phyloP scores from a whole-genome alignment of 768 basidiomycete species.

The Mycena metata region DNA sequence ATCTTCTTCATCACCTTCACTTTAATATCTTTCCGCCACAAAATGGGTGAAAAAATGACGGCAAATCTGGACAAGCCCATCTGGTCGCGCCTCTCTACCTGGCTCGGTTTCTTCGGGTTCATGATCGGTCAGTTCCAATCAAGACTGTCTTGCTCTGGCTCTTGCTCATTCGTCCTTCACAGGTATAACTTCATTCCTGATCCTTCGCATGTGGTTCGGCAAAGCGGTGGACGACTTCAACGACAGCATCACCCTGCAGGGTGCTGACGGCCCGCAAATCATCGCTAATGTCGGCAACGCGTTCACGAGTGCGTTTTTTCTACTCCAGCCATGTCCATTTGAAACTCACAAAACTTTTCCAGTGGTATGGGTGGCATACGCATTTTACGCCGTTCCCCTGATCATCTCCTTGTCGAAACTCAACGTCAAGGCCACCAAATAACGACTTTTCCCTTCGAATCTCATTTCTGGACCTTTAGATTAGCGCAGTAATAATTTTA shows the following conservation, averaged over 20 bases:
- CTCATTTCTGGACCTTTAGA: neutral
- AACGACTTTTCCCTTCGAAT: constrained; percentile 24
- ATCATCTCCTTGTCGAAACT: constrained; percentile 77
- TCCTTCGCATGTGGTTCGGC: constrained; percentile 85
- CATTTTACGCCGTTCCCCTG: constrained; percentile 79
- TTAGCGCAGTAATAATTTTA: constrained; percentile 20
- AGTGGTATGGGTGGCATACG: constrained; percentile 88
- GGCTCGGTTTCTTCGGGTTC: constrained; percentile 85
- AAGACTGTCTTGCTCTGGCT: constrained; percentile 14
- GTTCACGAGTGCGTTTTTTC: constrained; percentile 74
- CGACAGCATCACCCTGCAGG: constrained; percentile 65
- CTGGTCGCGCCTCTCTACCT: constrained; percentile 72
- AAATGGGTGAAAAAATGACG: constrained; percentile 67
- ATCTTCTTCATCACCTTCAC: constrained; percentile 78
- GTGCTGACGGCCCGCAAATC: constrained; percentile 67
- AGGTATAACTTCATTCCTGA: constrained; percentile 79
- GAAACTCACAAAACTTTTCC: neutral
- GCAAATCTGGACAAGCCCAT: constrained; percentile 67
- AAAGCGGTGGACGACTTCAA: constrained; percentile 88
- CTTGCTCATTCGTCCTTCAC: neutral
- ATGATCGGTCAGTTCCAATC: constrained; percentile 67
- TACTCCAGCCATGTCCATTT: neutral
- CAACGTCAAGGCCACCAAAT: constrained; percentile 67
- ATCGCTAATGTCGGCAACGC: constrained; percentile 76
- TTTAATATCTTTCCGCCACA: constrained; percentile 74